Evolutionary conservation across 139 green algal genomes (phyloP).

Genomic region (Mychonastes homosphaera): DNA sequence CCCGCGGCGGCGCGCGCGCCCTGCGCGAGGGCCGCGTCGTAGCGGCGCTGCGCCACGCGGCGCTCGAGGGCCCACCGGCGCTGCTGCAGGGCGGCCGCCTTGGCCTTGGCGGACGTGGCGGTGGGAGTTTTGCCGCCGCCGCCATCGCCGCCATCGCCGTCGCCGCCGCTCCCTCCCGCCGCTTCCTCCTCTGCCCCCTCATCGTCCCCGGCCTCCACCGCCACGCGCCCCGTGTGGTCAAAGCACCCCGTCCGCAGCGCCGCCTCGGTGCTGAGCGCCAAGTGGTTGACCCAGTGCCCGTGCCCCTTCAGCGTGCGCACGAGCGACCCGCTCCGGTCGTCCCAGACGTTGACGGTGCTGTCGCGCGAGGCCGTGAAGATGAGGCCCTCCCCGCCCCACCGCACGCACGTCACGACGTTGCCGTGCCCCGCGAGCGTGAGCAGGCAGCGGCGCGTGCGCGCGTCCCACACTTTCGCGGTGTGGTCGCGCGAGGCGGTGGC

Average conservation of each 20-base stretch:
- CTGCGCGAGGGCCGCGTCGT: slow-evolving; percentile 5
- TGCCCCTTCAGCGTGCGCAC: slow-evolving; percentile 77
- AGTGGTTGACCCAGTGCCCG: slow-evolving; percentile 96
- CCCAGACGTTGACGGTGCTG: slow-evolving; percentile 81
- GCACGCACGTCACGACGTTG: slow-evolving; percentile 64
- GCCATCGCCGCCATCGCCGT: neutral
- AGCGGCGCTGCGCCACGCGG: slow-evolving; percentile 15
- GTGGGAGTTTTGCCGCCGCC: too few species aligned
- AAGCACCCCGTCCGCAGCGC: slow-evolving; percentile 79
- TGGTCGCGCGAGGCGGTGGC: slow-evolving; percentile 70
- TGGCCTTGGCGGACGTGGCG: neutral
- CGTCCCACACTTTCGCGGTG: slow-evolving; percentile 51
- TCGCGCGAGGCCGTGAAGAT: slow-evolving; percentile 82
- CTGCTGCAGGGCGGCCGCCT: slow-evolving; percentile 4
- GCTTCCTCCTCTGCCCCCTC: neutral
- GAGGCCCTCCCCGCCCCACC: slow-evolving; percentile 86
- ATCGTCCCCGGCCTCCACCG: slow-evolving; percentile 15
- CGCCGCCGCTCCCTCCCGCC: slow-evolving; percentile 1
- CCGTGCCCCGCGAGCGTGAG: slow-evolving; percentile 29
- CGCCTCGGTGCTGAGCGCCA: slow-evolving; percentile 80
- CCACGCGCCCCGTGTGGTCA: slow-evolving; percentile 72
- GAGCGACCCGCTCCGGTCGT: slow-evolving; percentile 58
- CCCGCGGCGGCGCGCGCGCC: slow-evolving; percentile 30
- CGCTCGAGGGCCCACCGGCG: neutral
- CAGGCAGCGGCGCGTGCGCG: slow-evolving; percentile 24